phyloP scores from a whole-genome alignment of 106 monocot genomes.

The Dendrobium officinale region DNA sequence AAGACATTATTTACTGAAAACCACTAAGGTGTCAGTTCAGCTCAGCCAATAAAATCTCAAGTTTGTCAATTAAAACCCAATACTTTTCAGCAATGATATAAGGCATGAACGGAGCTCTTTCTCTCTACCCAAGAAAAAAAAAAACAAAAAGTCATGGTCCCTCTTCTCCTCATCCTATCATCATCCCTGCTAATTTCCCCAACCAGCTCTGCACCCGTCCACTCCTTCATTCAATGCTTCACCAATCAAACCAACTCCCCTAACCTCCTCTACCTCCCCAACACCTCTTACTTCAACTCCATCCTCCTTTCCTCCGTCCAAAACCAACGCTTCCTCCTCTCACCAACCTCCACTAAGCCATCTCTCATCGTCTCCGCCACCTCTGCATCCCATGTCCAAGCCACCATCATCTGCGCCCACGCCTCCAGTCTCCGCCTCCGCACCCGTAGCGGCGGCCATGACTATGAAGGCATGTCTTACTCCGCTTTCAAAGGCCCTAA shows the following conservation, averaged over 20 bases:
- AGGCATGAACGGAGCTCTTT: no score
- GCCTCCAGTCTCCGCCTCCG: conserved; percentile 12
- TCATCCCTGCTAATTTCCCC: no score
- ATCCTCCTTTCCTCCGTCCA: conserved; percentile 29
- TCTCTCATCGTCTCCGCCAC: conserved; percentile 31
- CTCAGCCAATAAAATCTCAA: no score
- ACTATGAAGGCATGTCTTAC: conserved; percentile 64
- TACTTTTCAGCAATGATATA: no score
- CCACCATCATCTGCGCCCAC: conserved; percentile 26
- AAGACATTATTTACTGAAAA: no score
- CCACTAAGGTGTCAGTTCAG: no score
- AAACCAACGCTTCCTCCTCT: conserved; percentile 36
- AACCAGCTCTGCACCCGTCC: not conserved
- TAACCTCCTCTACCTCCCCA: conserved; percentile 19
- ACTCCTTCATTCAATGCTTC: conserved; percentile 22
- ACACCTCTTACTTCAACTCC: conserved; percentile 21
- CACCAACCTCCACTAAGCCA: conserved; percentile 20
- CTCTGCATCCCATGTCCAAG: conserved; percentile 24
- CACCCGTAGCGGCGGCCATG: conserved; percentile 60
- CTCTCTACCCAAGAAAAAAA: not conserved
- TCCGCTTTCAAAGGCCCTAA: conserved; percentile 7
- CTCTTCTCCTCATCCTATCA: not conserved
- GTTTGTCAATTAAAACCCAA: no score
- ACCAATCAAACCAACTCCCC: not conserved
- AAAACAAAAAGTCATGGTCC: not conserved